A percentile compares a stretch with the other conserved stretches of the same genome.
Evolutionary conservation across 768 basidiomycete genomes (phyloP).

Genomic region (Leccinum rimulosum): DNA sequence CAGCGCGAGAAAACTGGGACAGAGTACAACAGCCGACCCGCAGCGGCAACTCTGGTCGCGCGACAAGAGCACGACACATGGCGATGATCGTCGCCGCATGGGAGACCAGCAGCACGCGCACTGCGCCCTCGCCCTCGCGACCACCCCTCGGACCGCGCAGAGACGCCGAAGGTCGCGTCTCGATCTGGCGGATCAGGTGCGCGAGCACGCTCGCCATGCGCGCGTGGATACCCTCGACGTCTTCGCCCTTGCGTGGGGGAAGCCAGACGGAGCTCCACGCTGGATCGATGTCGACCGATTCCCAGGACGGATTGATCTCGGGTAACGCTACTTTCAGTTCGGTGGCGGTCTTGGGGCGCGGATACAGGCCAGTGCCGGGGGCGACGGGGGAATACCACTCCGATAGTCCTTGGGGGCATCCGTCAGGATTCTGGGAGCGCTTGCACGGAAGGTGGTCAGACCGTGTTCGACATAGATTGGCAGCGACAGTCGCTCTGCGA

Average conservation of each 20-base stretch:
- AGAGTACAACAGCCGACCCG: slow-evolving; percentile 77
- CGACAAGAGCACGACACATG: slow-evolving; percentile 56
- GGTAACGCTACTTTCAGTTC: slow-evolving; percentile 53
- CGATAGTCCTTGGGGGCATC: slow-evolving; percentile 46
- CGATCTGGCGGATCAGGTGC: slow-evolving; percentile 50
- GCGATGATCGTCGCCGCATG: slow-evolving; percentile 78
- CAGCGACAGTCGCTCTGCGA: slow-evolving; percentile 55
- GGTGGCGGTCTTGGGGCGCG: slow-evolving; percentile 60
- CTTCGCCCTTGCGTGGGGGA: slow-evolving; percentile 73
- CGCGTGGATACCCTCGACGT: slow-evolving; percentile 56
- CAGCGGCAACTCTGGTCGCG: slow-evolving; percentile 49
- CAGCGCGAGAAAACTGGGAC: slow-evolving; percentile 45
- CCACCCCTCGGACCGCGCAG: slow-evolving; percentile 3
- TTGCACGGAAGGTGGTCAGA: slow-evolving; percentile 24
- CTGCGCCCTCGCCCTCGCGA: slow-evolving; percentile 36
- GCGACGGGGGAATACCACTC: slow-evolving; percentile 80
- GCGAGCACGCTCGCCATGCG: slow-evolving; percentile 53
- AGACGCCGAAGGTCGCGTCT: slow-evolving; percentile 36
- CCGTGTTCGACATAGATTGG: slow-evolving; percentile 84
- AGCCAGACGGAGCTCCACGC: slow-evolving; percentile 64
- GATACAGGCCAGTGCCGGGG: slow-evolving; percentile 69
- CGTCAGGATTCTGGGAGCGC: neutral
- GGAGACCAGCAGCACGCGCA: slow-evolving; percentile 55
- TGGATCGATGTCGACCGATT: slow-evolving; percentile 60
- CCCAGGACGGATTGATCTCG: slow-evolving; percentile 63